phyloP scores from a whole-genome alignment of 2,329 filamentous ascomycete species.

The Nemania abortiva region DNA sequence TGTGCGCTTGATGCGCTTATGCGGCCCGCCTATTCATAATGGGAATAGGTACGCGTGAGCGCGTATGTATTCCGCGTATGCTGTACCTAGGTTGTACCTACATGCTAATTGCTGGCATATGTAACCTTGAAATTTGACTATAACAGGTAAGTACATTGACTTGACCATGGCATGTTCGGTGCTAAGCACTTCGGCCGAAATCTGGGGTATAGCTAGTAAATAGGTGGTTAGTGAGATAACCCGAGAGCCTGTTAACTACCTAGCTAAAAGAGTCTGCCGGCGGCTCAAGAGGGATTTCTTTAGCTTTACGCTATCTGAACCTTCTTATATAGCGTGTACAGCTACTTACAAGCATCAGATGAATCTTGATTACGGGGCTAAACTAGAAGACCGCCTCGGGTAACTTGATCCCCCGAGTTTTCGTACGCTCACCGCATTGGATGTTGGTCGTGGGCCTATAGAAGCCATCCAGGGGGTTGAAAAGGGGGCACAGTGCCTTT shows the following conservation, averaged over 20 bases:
- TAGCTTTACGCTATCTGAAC: background rate
- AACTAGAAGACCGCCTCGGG: constrained; percentile 1
- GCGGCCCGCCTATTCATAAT: constrained; percentile 21
- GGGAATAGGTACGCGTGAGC: background rate
- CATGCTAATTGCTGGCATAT: background rate
- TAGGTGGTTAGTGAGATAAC: constrained; percentile 1
- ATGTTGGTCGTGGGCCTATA: background rate
- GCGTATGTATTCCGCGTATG: constrained; percentile 2
- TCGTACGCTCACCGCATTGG: background rate
- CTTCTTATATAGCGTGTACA: background rate
- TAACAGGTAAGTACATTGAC: constrained; percentile 18
- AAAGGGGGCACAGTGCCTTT: background rate
- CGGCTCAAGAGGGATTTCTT: background rate
- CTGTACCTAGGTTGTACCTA: constrained; percentile 5
- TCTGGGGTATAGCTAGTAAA: background rate
- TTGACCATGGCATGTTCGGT: background rate
- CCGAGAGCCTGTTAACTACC: background rate
- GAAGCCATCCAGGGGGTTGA: background rate
- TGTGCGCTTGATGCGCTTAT: constrained; percentile 22
- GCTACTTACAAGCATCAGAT: background rate
- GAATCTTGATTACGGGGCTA: background rate
- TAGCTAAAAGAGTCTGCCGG: background rate
- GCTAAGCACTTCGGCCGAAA: constrained; percentile 12
- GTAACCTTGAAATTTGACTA: constrained; percentile 6
- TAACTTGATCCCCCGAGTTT: constrained; percentile 10